These are phyloP conservation scores for Neurospora sp. DNA, from an alignment of 2,329 filamentous ascomycete species.

Conservation along the genomic window DNA sequence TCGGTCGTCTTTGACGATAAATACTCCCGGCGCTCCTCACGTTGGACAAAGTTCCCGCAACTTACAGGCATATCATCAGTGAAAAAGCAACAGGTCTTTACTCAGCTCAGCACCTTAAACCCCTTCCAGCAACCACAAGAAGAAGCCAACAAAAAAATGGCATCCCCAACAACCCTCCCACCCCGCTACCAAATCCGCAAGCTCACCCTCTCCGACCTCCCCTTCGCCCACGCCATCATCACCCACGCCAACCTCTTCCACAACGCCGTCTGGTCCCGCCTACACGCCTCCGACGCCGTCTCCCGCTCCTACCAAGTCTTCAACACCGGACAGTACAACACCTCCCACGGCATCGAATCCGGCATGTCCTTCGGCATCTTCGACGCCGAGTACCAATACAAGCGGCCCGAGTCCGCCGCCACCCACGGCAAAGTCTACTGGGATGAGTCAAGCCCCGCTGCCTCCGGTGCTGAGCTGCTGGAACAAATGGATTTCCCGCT, in stretches of 20 bases:
- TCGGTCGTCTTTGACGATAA: neutral
- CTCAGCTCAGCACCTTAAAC: too few relatives aligned
- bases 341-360: slow-evolving; percentile 13
- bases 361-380: slow-evolving; percentile 17
- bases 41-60: neutral
- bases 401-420: slow-evolving; percentile 13
- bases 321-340: slow-evolving; percentile 7
- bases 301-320: slow-evolving; percentile 10
- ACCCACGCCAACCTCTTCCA: slow-evolving; percentile 18
- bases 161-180: slow-evolving; percentile 9
- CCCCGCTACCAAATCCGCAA: slow-evolving; percentile 19
- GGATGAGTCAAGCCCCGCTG: slow-evolving; percentile 9
- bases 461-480: slow-evolving; percentile 14
- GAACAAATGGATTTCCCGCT: slow-evolving; percentile 25
- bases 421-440: slow-evolving; percentile 21
- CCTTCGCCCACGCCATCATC: slow-evolving; percentile 19
- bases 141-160: neutral
- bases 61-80: too few relatives aligned
- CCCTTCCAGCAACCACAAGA: neutral
- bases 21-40: neutral
- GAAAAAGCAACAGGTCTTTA: too few relatives aligned
- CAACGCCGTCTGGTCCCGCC: slow-evolving; percentile 14
- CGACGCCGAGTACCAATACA: slow-evolving; percentile 18
- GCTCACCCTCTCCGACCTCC: slow-evolving; percentile 15
- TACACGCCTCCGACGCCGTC: slow-evolving; percentile 13